phyloP scores from a whole-genome alignment of 2,329 filamentous ascomycete species.

The Polychaeton citri region DNA sequence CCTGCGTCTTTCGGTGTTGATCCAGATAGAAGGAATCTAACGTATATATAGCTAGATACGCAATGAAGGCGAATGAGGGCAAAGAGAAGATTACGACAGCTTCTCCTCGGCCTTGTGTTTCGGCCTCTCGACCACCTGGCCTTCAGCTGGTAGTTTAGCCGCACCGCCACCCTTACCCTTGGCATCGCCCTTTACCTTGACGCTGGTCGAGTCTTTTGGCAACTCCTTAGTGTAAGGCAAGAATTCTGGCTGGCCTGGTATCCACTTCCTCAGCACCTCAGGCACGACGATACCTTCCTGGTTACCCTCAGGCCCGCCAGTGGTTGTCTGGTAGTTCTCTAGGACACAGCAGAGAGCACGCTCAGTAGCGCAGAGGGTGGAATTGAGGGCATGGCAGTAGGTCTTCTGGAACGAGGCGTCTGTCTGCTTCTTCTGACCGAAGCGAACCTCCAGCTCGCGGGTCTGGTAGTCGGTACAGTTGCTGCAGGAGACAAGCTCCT shows the following conservation, averaged over 20 bases:
- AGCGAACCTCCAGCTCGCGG: conserved; percentile 82
- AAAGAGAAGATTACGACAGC: conserved; percentile 2
- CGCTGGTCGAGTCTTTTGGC: conserved; percentile 57
- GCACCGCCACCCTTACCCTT: conserved; percentile 8
- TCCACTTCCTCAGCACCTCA: conserved; percentile 73
- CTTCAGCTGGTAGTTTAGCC: conserved; percentile 16
- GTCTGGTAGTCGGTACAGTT: conserved; percentile 99
- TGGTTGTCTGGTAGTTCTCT: conserved; percentile 70
- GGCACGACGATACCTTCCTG: conserved; percentile 72
- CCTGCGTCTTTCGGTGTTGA: too few species aligned
- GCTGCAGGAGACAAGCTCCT: conserved; percentile 91
- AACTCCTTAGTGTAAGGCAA: conserved; percentile 78
- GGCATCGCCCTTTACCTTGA: conserved; percentile 35
- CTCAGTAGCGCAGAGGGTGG: conserved; percentile 80
- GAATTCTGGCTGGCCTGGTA: conserved; percentile 80
- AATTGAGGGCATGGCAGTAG: conserved; percentile 88
- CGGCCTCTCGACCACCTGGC: conserved; percentile 20
- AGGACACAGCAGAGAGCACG: conserved; percentile 86
- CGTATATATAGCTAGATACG: too few species aligned
- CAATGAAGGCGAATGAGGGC: too few species aligned
- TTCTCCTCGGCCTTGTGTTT: conserved; percentile 19
- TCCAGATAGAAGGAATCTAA: too few species aligned
- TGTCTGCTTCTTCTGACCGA: conserved; percentile 73
- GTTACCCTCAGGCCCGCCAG: conserved; percentile 27
- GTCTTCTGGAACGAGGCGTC: conserved; percentile 65